These are phyloP conservation scores for Xylaria castorea DNA, from an alignment of 495 filamentous ascomycete genomes.

Conservation along the genomic window DNA sequence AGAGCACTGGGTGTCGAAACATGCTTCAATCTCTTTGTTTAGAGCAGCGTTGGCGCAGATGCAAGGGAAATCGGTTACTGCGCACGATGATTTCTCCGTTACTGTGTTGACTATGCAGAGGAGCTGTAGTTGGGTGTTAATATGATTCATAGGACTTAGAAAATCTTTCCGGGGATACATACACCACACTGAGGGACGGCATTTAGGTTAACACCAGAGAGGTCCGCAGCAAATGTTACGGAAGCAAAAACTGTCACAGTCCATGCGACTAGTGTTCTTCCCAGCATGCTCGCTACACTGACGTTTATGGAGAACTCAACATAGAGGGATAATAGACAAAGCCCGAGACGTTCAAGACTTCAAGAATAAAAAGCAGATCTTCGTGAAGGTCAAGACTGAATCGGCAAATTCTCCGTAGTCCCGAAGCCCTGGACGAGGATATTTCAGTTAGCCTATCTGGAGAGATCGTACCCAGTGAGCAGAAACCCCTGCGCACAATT, in stretches of 20 bases:
- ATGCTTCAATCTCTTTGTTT: constrained; percentile 37
- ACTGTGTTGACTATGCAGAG: constrained; percentile 34
- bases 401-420: neutral
- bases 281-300: constrained; percentile 11
- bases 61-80: constrained; percentile 41
- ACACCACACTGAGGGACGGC: constrained; percentile 17
- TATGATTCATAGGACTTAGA: neutral
- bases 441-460: neutral
- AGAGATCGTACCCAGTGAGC: neutral
- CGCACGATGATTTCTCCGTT: constrained; percentile 37
- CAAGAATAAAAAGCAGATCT: neutral
- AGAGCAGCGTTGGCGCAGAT: constrained; percentile 40
- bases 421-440: neutral
- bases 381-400: constrained; percentile 2
- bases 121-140: constrained; percentile 22
- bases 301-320: neutral
- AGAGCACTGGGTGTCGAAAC: constrained; percentile 40
- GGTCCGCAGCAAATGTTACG: constrained; percentile 11
- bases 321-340: neutral
- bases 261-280: constrained; percentile 1
- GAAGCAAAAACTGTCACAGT: constrained; percentile 1
- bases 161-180: neutral
- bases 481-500: neutral
- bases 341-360: neutral
- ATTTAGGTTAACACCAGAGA: neutral